phyloP scores from a whole-genome alignment of 108 stramenopile genomes.

The Cyclotella kingstonii region DNA sequence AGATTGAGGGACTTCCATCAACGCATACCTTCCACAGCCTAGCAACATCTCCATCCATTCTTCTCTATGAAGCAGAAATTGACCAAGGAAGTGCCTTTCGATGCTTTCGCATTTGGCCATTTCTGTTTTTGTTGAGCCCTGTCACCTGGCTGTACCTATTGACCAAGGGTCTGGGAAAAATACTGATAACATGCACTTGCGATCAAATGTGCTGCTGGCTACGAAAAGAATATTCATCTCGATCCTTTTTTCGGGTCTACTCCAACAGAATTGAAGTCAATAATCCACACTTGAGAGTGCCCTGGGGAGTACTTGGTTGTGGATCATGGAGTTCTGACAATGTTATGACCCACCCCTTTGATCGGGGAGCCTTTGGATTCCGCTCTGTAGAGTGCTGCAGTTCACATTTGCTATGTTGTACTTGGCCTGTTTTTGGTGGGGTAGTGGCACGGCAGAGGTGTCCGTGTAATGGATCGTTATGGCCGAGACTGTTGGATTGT shows the following conservation, averaged over 20 bases:
- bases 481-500: slow-evolving; percentile 50
- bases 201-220: slow-evolving; percentile 49
- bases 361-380: slow-evolving; percentile 59
- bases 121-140: slow-evolving; percentile 6
- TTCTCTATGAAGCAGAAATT: slow-evolving; percentile 56
- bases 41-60: slow-evolving; percentile 28
- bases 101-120: slow-evolving; percentile 20
- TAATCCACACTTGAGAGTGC: slow-evolving; percentile 28
- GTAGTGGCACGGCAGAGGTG: slow-evolving; percentile 52
- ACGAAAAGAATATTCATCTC: slow-evolving; percentile 50
- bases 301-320: slow-evolving; percentile 45
- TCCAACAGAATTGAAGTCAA: slow-evolving; percentile 52
- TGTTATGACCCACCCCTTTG: slow-evolving; percentile 38
- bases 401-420: slow-evolving; percentile 24
- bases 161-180: background rate
- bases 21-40: slow-evolving; percentile 42
- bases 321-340: slow-evolving; percentile 49
- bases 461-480: slow-evolving; percentile 55
- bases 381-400: slow-evolving; percentile 22
- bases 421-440: slow-evolving; percentile 50
- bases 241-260: slow-evolving; percentile 49
- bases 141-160: slow-evolving; percentile 3
- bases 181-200: slow-evolving; percentile 18
- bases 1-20: slow-evolving; percentile 48
- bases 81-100: slow-evolving; percentile 54